These are phyloP conservation scores for Verticillium longisporum DNA, from an alignment of 2,329 filamentous ascomycete species.

Conservation along the genomic window DNA sequence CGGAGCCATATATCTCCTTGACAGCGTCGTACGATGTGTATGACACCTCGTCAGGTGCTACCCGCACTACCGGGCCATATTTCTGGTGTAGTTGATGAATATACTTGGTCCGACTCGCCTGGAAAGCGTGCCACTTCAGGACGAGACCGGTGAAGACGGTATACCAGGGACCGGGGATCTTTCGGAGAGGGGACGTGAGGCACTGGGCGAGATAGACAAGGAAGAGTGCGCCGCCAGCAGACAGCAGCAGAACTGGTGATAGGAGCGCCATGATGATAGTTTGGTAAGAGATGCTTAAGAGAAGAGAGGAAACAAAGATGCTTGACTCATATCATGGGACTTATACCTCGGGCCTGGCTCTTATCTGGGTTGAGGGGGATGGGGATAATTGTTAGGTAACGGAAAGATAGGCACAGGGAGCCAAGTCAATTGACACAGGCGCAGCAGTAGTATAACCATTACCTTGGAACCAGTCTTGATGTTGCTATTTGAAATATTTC, in stretches of 20 bases:
- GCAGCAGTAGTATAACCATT: background rate
- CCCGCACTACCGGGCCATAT: conserved; percentile 51
- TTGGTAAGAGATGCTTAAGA: background rate
- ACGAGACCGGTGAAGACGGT: conserved; percentile 43
- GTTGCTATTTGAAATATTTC: background rate
- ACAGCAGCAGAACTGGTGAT: conserved; percentile 11
- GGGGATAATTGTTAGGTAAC: background rate
- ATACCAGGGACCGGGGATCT: conserved; percentile 39
- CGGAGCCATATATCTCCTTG: conserved; percentile 57
- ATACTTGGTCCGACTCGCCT: conserved; percentile 43
- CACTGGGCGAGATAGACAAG: conserved; percentile 12
- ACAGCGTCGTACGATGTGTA: conserved; percentile 50
- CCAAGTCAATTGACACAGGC: background rate
- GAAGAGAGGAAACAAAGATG: background rate
- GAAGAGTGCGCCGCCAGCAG: conserved; percentile 4
- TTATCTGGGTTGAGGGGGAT: background rate
- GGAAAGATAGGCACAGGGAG: background rate
- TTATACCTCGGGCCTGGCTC: background rate
- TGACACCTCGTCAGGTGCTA: conserved; percentile 52
- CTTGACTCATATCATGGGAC: background rate
- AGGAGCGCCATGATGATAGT: conserved; percentile 12
- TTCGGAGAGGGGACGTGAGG: conserved; percentile 28
- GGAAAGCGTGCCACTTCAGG: conserved; percentile 51
- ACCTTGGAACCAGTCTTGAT: background rate
- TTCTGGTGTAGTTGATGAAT: conserved; percentile 46